Percentiles rank a stretch among this genome's conserved stretches.
phyloP scores from a whole-genome alignment of 805 yeast species.

The Jamesozyma piceae region DNA sequence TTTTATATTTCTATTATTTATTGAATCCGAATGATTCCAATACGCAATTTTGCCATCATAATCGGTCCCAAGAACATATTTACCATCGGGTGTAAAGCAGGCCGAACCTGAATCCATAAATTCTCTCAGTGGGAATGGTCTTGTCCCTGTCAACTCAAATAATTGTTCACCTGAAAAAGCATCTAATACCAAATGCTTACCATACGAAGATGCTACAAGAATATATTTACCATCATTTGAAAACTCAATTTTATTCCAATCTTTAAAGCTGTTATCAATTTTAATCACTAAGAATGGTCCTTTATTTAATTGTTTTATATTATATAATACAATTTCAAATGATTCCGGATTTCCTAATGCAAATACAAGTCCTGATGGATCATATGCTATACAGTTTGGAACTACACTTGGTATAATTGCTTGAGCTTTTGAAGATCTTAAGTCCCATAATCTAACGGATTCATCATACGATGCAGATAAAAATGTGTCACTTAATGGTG shows the following conservation, averaged over 20 bases:
- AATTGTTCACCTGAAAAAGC: conserved; percentile 53
- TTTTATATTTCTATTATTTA: conserved; percentile 21
- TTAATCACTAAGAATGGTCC: conserved; percentile 44
- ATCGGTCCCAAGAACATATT: conserved; percentile 50
- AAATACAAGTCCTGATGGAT: conserved; percentile 76
- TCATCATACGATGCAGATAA: conserved; percentile 65
- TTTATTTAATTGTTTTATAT: conserved; percentile 46
- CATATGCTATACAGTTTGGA: conserved; percentile 57
- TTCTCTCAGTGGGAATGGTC: conserved; percentile 35
- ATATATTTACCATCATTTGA: conserved; percentile 66
- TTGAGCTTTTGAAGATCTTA: conserved; percentile 54
- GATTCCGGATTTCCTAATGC: conserved; percentile 49
- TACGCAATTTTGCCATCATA: conserved; percentile 43
- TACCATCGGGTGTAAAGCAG: conserved; percentile 60
- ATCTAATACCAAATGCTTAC: conserved; percentile 55
- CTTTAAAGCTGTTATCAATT: conserved; percentile 28
- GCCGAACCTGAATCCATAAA: conserved; percentile 47
- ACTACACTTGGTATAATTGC: conserved; percentile 50
- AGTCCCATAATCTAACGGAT: conserved; percentile 82
- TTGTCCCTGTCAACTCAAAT: conserved; percentile 40
- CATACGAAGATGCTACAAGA: conserved; percentile 47
- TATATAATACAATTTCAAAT: conserved; percentile 49
- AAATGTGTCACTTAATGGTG: conserved; percentile 58
- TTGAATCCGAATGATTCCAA: conserved; percentile 39
- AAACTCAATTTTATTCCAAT: conserved; percentile 65